Conservation (phyloP, 164 flowering plant species). For the Euptelea pleiosperma region DNA sequence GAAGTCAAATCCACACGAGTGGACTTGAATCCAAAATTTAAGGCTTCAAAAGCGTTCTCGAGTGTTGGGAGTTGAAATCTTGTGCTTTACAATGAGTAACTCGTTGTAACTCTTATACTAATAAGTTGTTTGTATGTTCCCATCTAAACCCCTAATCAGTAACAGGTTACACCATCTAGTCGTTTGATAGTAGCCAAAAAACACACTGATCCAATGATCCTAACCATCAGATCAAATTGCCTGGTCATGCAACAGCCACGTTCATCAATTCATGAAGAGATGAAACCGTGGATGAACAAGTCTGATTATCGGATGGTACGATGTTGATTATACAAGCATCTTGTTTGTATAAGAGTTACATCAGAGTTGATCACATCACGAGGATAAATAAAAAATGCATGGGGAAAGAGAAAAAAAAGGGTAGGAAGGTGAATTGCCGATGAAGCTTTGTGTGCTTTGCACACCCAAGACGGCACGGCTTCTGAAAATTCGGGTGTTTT, state of each 20-base stretch:
- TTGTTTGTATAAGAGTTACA: no score
- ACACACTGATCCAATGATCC: no score
- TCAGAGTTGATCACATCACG: no score
- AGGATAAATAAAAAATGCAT: no score
- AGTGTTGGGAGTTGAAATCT: conserved; percentile 37
- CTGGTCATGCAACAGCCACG: no score
- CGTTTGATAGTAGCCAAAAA: no score
- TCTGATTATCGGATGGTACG: not conserved
- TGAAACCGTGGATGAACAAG: not conserved
- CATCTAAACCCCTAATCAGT: conserved; percentile 4
- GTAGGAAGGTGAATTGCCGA: conserved; percentile 32
- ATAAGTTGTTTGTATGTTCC: not conserved
- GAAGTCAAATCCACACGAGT: conserved; percentile 59
- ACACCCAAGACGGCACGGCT: conserved; percentile 83
- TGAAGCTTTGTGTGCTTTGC: conserved; percentile 33
- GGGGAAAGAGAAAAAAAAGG: conserved; percentile 3
- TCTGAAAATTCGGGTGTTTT: conserved; percentile 37
- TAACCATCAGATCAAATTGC: no score
- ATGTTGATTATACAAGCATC: no score
- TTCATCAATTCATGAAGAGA: not conserved
- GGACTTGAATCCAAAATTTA: conserved; percentile 44
- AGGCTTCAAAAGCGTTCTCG: conserved; percentile 56
- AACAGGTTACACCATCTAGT: no score
- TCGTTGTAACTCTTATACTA: not conserved
- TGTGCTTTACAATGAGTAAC: conserved; percentile 9